Conservation (phyloP, 495 filamentous ascomycete species). For the Aspergillus wentii region DNA sequence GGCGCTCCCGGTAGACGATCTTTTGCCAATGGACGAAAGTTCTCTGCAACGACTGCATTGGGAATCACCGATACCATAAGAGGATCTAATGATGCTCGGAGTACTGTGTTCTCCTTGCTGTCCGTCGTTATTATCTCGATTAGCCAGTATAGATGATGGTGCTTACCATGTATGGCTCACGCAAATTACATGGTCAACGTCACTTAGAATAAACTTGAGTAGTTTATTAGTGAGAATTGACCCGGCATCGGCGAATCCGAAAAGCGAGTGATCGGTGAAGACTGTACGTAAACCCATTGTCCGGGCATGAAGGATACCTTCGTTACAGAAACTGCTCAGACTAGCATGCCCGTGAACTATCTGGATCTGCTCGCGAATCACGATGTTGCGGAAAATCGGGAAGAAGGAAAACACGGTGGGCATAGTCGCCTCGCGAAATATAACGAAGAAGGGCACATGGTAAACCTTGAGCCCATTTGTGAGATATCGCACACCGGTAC, state of each 20-base stretch:
- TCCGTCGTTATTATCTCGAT: constrained; percentile 1
- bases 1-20: constrained; percentile 26
- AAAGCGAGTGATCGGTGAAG: constrained; percentile 96
- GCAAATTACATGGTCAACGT: constrained; percentile 97
- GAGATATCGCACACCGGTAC: constrained; percentile 91
- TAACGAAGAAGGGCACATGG: constrained; percentile 91
- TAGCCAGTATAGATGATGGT: background rate
- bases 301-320: constrained; percentile 89
- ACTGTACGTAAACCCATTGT: constrained; percentile 96
- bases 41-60: constrained; percentile 94
- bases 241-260: constrained; percentile 93
- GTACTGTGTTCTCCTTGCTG: constrained; percentile 97
- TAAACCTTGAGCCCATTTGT: constrained; percentile 98
- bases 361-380: constrained; percentile 87
- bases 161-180: constrained; percentile 93
- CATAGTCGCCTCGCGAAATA: constrained; percentile 92
- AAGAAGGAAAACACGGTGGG: constrained; percentile 99
- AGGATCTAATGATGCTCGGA: constrained; percentile 90
- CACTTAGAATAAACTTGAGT: constrained; percentile 90
- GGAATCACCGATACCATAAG: constrained; percentile 97
- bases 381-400: constrained; percentile 91
- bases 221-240: constrained; percentile 97
- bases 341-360: constrained; percentile 96
- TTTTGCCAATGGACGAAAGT: constrained; percentile 67
- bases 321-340: constrained; percentile 86